Evolutionary conservation across 345 rosid species (phyloP), one percentile per base, ranked within the genome.

Genomic region (Boechera divaricarpa): DNA sequence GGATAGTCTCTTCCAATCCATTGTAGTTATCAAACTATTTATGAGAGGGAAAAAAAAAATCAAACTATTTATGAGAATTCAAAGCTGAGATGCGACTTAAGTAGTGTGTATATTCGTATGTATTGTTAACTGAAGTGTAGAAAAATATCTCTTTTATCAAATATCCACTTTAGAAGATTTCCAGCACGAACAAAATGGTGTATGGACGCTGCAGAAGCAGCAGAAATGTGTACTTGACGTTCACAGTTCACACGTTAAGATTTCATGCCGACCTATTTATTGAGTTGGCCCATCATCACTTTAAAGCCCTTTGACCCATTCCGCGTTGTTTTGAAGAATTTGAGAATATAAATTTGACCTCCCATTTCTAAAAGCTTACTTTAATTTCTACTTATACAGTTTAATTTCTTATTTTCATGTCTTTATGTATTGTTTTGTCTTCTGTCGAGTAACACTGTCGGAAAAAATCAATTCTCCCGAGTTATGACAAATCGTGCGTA

Each of bases 241-340:
- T 75, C 79, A 75, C 69, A 39, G 62, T 75, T 75, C 79, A 75
- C 69, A 75, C 79, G 68, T 48, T 59, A 29, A 16, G 2, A n/a
- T 47, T 47, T 45, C 35, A 16, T 32, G 44, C 74, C 73, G 79
- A 49, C 68, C 73, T 67, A 3, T 15, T 36, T 67, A 3, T 15
- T 36, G 7, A 11, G 31, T 67, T 35, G 62, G 1, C 53, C 79
- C 42, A 38, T 42, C 3, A 7, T 58, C 45, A 57, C 68, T 59
- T 74, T 28, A 67, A 59, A 49, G 55, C 79, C 13, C 13, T 51
- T 67, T 59, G 69, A 75, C 74, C 67, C 49, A 68, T 51, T 12
- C 51, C 74, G 73, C 63, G 63, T 49, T 28, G 4, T 10, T 47
- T 64, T 53, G 5, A 73, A 42, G 13, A 42, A 8, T 41, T 74